phyloP scores from a whole-genome alignment of 2,329 filamentous ascomycete genomes.

The Pestalotiopsis sp. region DNA sequence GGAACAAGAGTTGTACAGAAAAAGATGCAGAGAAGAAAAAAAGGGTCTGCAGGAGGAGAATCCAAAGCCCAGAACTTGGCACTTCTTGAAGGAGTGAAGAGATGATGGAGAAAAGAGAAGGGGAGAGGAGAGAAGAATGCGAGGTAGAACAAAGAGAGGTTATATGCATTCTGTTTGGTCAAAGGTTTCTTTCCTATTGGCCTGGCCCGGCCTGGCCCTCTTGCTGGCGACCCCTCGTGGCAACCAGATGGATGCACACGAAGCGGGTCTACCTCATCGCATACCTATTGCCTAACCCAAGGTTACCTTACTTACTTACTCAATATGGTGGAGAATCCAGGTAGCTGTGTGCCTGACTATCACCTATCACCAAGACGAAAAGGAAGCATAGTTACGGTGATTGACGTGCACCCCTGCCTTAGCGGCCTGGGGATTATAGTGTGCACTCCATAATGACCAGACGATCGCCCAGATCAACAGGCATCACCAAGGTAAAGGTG shows the following conservation, averaged over 20 bases:
- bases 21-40: neutral
- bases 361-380: neutral
- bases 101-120: neutral
- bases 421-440: neutral
- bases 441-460: neutral
- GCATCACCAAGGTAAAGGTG: neutral
- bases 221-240: neutral
- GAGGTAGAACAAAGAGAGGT: conserved; percentile 4
- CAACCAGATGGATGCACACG: neutral
- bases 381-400: neutral
- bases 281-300: neutral
- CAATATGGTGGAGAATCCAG: neutral
- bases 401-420: conserved; percentile 3
- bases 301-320: neutral
- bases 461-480: neutral
- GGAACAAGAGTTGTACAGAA: conserved; percentile 3
- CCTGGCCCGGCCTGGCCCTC: neutral
- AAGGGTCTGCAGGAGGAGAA: neutral
- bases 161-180: conserved; percentile 6
- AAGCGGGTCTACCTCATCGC: neutral
- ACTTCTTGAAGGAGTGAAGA: neutral
- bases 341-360: neutral
- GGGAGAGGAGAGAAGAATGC: neutral
- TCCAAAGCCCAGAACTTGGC: neutral
- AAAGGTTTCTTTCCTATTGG: neutral